These are phyloP conservation scores for Lolium multiflorum DNA, from an alignment of 176 grass and related monocot species.

Conservation along the genomic window DNA sequence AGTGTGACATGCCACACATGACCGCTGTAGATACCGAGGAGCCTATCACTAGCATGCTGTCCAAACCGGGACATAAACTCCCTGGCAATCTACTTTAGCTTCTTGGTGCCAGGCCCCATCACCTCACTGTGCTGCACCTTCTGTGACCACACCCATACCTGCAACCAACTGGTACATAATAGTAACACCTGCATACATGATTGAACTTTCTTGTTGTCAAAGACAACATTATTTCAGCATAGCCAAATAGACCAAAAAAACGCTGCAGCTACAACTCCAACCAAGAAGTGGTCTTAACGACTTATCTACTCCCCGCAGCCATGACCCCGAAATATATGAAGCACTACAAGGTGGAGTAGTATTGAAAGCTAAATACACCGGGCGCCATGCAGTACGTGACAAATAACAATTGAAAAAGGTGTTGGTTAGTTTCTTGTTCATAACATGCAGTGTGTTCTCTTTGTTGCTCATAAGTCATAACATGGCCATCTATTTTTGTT, in stretches of 20 bases:
- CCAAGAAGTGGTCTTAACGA: not conserved
- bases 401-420: not conserved
- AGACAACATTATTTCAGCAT: not conserved
- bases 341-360: not conserved
- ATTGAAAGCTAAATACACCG: not conserved
- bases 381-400: not conserved
- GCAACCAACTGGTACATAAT: not conserved
- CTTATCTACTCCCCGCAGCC: not conserved
- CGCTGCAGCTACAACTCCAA: not conserved
- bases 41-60: not conserved
- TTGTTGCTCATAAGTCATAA: slow-evolving; percentile 14
- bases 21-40: too few species aligned
- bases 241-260: not conserved
- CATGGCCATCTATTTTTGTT: not conserved
- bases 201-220: not conserved
- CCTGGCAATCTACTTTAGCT: not conserved
- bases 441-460: not conserved
- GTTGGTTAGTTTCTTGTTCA: not conserved
- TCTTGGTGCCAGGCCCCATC: not conserved
- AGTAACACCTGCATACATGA: not conserved
- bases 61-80: not conserved
- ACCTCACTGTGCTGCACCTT: too few species aligned
- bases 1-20: not conserved
- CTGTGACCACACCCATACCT: not conserved
- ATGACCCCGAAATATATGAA: not conserved